Conservation (phyloP, 495 filamentous ascomycete species). For the Hypoxylon lenormandii region DNA sequence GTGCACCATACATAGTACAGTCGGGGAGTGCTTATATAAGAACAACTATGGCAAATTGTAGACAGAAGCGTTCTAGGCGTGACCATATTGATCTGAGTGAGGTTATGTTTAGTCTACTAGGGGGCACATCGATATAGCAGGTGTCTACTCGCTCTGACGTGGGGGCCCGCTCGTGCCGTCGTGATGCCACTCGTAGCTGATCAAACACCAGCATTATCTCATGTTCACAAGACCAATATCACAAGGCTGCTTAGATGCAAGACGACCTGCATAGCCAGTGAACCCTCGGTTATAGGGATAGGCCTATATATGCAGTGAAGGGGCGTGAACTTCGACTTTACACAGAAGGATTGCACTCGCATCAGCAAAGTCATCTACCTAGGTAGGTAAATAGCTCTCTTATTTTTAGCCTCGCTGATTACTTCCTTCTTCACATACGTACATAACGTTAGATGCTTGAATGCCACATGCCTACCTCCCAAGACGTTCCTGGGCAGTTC, state of each 20-base stretch:
- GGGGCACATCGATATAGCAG: too few species aligned
- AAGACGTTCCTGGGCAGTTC: neutral
- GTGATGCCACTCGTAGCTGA: neutral
- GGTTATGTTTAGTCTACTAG: too few species aligned
- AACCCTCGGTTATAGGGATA: neutral
- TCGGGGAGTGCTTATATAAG: slow-evolving; percentile 17
- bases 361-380: slow-evolving; percentile 13
- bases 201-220: neutral
- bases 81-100: too few species aligned
- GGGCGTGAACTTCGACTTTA: slow-evolving; percentile 6
- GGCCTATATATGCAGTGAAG: neutral
- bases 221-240: neutral
- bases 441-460: too few species aligned
- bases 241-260: neutral
- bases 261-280: neutral
- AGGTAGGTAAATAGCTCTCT: slow-evolving; percentile 18
- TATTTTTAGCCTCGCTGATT: slow-evolving; percentile 32
- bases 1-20: slow-evolving; percentile 4
- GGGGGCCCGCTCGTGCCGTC: neutral
- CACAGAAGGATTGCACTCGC: slow-evolving; percentile 13
- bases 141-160: too few species aligned
- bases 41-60: neutral
- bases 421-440: neutral
- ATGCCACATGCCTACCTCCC: too few species aligned
- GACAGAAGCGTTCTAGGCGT: too few species aligned